Base-by-base conservation (phyloP, 768 basidiomycete species). In the Galerina marginata region DNA sequence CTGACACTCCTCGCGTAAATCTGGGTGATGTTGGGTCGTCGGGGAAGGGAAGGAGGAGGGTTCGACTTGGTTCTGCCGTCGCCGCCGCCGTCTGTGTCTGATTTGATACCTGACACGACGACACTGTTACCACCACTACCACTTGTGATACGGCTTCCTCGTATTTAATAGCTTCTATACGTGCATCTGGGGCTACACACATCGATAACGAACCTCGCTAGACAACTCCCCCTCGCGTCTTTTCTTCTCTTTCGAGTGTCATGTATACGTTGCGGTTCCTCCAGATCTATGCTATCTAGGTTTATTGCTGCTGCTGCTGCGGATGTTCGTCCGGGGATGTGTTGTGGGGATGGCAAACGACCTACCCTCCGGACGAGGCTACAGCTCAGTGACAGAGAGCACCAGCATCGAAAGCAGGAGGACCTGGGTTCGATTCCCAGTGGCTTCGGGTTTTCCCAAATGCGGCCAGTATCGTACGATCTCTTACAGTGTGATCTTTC, bases 271-370 rank as follows among this genome's bases (percentile, higher is more conserved):
- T 56, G 26, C 54, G 51, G 54, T 62, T 81, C 70, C 74, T 80
- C 61, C 77, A 76, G 70, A 67, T 81, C 64, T 81, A 79, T 66
- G 70, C 78, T 64, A 65, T 79, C 57, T 74, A 81, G 66, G 67
- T 81, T 71, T 81, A 81, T 68, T 68, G 71, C 76, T n/a, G 59
- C 52, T 81, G 60, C 65, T 81, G 51, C 63, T 77, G 65, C 75
- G 77, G 49, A 58, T 66, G 53, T 62, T 62, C 20, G 59, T 62
- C 16, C 16, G 38, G 55, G 33, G 42, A 50, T 53, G 16, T 42
- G n/a, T n/a, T n/a, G n/a, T n/a, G n/a, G n/a, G n/a, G n/a, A n/a
- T n/a, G n/a, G n/a, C n/a, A n/a, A n/a, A n/a, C n/a, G n/a, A n/a
- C n/a, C n/a, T n/a, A n/a, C n/a, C n/a, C n/a, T n/a, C n/a, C n/a